Evolutionary conservation across 768 basidiomycete species (phyloP).

Genomic region (Tulasnella sp.): DNA sequence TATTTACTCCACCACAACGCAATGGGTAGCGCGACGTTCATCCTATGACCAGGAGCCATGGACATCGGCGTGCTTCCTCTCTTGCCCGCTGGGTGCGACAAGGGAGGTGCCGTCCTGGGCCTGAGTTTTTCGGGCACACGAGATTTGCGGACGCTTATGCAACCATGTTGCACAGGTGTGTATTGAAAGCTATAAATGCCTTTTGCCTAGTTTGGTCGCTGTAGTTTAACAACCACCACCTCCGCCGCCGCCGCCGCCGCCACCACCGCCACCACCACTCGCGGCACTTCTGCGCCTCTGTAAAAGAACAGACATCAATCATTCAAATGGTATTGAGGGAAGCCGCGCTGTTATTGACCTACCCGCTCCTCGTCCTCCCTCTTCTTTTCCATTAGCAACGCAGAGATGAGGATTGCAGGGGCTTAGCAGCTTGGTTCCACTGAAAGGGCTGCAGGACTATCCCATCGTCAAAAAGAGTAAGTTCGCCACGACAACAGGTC

Average conservation of each 20-base stretch:
- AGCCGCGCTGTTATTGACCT: not conserved
- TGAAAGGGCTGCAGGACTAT: not conserved
- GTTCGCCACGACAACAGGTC: not conserved
- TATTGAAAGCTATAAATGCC: no score
- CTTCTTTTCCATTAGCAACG: not conserved
- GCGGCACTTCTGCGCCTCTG: not conserved
- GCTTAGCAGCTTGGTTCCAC: not conserved
- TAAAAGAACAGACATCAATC: not conserved
- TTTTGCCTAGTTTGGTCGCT: not conserved
- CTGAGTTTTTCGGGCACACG: no score
- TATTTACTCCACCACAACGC: no score
- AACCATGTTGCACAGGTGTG: no score
- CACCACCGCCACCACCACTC: no score
- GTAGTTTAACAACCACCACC: not conserved
- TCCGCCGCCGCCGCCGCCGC: no score
- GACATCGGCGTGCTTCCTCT: no score
- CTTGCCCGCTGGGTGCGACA: no score
- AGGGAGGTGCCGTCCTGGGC: no score
- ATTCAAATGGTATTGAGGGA: not conserved
- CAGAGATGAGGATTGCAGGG: not conserved
- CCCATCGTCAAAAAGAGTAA: not conserved
- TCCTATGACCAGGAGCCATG: no score
- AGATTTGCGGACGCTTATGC: no score
- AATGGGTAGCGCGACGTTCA: no score
- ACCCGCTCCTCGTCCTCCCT: not conserved